Evolutionary conservation across 208 protist genomes (phyloP).

Genomic region (Jaenimonas drosophilae): DNA sequence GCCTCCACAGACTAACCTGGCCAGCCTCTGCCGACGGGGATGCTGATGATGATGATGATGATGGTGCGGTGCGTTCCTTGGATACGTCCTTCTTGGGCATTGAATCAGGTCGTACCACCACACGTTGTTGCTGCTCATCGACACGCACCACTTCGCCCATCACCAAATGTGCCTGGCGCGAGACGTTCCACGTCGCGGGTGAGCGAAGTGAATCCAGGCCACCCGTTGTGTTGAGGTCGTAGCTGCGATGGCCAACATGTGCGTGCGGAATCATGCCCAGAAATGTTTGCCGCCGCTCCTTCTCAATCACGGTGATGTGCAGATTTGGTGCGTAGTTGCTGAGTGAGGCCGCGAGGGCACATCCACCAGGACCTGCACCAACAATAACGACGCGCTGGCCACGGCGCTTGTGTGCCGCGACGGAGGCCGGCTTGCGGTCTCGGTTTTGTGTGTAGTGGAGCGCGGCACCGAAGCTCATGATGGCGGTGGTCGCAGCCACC

Average conservation of each 20-base stretch:
- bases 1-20: too few species aligned
- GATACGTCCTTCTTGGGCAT: neutral
- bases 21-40: neutral
- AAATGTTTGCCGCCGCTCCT: slow-evolving; percentile 50
- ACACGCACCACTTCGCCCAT: slow-evolving; percentile 46
- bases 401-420: slow-evolving; percentile 11
- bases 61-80: neutral
- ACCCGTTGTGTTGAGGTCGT: slow-evolving; percentile 72
- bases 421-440: slow-evolving; percentile 14
- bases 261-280: slow-evolving; percentile 50
- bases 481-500: slow-evolving; percentile 12
- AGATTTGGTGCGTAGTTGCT: slow-evolving; percentile 30
- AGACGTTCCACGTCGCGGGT: slow-evolving; percentile 69
- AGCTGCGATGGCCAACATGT: slow-evolving; percentile 80
- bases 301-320: slow-evolving; percentile 75
- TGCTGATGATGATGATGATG: slow-evolving; percentile 3
- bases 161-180: slow-evolving; percentile 58
- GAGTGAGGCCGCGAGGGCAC: slow-evolving; percentile 46
- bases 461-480: slow-evolving; percentile 17
- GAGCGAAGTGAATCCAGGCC: slow-evolving; percentile 59
- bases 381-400: slow-evolving; percentile 65
- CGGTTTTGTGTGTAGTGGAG: slow-evolving; percentile 32
- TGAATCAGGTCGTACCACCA: slow-evolving; percentile 23
- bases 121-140: slow-evolving; percentile 25
- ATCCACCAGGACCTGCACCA: slow-evolving; percentile 54